These are phyloP conservation scores for Carex scoparia DNA, from an alignment of 176 grass and related monocot species.

Conservation along the genomic window DNA sequence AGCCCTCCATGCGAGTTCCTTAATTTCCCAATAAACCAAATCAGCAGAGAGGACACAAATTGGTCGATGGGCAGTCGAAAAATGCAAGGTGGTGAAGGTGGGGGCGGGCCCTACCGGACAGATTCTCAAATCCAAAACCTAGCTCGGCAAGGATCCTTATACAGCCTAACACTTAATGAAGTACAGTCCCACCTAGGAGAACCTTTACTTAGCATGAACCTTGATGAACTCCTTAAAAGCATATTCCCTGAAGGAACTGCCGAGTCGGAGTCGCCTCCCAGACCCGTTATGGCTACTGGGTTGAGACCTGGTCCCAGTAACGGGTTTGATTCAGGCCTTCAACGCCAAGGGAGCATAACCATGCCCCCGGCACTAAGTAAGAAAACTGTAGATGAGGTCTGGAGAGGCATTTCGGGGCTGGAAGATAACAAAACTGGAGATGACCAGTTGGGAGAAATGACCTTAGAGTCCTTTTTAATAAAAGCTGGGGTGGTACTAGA, in stretches of 20 bases:
- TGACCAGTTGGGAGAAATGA: slow-evolving; percentile 76
- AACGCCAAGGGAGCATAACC: slow-evolving; percentile 64
- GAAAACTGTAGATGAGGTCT: slow-evolving; percentile 93
- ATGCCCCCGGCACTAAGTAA: slow-evolving; percentile 78
- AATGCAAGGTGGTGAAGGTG: slow-evolving; percentile 42
- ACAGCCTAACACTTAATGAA: slow-evolving; percentile 78
- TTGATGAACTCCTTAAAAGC: slow-evolving; percentile 79
- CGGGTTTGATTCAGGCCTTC: slow-evolving; percentile 34
- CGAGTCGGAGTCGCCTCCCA: slow-evolving; percentile 10
- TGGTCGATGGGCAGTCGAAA: slow-evolving; percentile 64
- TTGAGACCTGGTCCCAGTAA: slow-evolving; percentile 16
- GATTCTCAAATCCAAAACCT: slow-evolving; percentile 45
- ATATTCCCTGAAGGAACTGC: slow-evolving; percentile 50
- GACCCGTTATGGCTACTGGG: slow-evolving; percentile 18
- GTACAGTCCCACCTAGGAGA: slow-evolving; percentile 77
- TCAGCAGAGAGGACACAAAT: not conserved
- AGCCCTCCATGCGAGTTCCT: not conserved
- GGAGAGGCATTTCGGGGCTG: slow-evolving; percentile 57
- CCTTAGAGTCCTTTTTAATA: slow-evolving; percentile 83
- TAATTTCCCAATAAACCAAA: not conserved
- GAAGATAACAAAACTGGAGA: slow-evolving; percentile 37
- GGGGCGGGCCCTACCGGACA: slow-evolving; percentile 2
- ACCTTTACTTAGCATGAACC: slow-evolving; percentile 88
- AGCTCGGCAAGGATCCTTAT: slow-evolving; percentile 75
- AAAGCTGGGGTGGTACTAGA: slow-evolving; percentile 78